phyloP scores from a whole-genome alignment of 805 yeast genomes.

The Yarrowia keelungensis region DNA sequence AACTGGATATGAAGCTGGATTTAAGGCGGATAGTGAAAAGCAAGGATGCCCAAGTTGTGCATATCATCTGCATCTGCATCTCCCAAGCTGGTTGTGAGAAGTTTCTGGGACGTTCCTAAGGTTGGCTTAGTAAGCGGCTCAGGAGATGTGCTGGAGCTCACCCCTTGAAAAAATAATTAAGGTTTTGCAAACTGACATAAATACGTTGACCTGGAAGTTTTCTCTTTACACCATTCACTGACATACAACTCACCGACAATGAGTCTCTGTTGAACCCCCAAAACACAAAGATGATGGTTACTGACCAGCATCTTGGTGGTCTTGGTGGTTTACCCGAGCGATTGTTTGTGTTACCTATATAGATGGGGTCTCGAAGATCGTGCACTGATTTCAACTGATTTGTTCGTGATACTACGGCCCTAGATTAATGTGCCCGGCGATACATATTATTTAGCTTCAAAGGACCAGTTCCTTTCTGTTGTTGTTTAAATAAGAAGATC shows the following conservation, averaged over 20 bases:
- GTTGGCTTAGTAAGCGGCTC: slow-evolving; percentile 10
- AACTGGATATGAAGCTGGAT: not conserved
- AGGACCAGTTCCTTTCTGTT: slow-evolving; percentile 40
- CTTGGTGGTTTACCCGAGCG: not conserved
- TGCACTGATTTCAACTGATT: slow-evolving; percentile 19
- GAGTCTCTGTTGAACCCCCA: not conserved
- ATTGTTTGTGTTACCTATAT: not conserved
- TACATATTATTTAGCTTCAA: slow-evolving; percentile 44
- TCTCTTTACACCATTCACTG: not conserved
- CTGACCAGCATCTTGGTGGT: not conserved
- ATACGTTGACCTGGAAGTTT: slow-evolving; percentile 2
- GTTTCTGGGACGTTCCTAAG: slow-evolving; percentile 34
- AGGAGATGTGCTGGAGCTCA: slow-evolving; percentile 2
- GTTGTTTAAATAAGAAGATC: slow-evolving; percentile 45
- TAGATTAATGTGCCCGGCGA: slow-evolving; percentile 44
- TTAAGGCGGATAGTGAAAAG: slow-evolving; percentile 20
- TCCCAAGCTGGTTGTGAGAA: slow-evolving; percentile 11
- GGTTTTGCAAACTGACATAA: no score
- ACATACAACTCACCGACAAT: no score
- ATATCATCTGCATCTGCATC: slow-evolving; percentile 21
- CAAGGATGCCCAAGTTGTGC: slow-evolving; percentile 19
- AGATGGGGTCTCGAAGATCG: slow-evolving; percentile 20
- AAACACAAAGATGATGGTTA: not conserved
- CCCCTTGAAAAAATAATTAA: slow-evolving; percentile 1
- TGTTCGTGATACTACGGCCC: slow-evolving; percentile 43